These are phyloP conservation scores for Leccinum pallidistipes DNA, from an alignment of 1,284 basidiomycete species.

Conservation along the genomic window DNA sequence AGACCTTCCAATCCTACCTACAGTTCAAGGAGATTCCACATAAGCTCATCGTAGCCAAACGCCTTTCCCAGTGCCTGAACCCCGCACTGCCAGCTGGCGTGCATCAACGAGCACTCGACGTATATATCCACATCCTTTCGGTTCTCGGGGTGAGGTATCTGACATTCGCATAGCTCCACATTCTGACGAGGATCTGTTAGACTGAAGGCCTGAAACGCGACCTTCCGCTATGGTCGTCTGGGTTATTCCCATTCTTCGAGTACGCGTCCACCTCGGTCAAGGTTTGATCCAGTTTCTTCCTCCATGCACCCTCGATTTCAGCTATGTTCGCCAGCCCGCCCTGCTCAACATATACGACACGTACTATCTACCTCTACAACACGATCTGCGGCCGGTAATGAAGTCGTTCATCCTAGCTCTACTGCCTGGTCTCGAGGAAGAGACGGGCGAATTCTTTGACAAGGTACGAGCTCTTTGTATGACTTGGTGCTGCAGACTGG, in stretches of 20 bases:
- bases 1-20: slow-evolving; percentile 91
- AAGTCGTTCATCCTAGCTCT: slow-evolving; percentile 93
- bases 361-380: slow-evolving; percentile 87
- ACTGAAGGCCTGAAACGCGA: slow-evolving; percentile 87
- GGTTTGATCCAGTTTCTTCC: slow-evolving; percentile 41
- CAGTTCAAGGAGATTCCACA: slow-evolving; percentile 95
- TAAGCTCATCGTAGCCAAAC: slow-evolving; percentile 93
- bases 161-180: not conserved
- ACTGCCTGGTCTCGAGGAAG: slow-evolving; percentile 93
- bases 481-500: slow-evolving; percentile 3
- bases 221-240: slow-evolving; percentile 92
- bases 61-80: slow-evolving; percentile 95
- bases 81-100: slow-evolving; percentile 96
- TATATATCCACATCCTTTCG: slow-evolving; percentile 89
- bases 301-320: not conserved
- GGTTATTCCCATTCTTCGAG: slow-evolving; percentile 97
- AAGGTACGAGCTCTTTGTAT: slow-evolving; percentile 53
- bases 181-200: slow-evolving; percentile 42
- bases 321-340: slow-evolving; percentile 55
- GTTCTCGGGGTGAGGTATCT: slow-evolving; percentile 76
- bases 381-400: slow-evolving; percentile 82
- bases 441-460: slow-evolving; percentile 96
- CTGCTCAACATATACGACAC: slow-evolving; percentile 87
- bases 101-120: slow-evolving; percentile 94
- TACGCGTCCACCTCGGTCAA: slow-evolving; percentile 95